Percentiles rank a stretch among this genome's conserved stretches.
Evolutionary conservation across 768 basidiomycete species (phyloP).

Genomic region (Lactarius sanguifluus): DNA sequence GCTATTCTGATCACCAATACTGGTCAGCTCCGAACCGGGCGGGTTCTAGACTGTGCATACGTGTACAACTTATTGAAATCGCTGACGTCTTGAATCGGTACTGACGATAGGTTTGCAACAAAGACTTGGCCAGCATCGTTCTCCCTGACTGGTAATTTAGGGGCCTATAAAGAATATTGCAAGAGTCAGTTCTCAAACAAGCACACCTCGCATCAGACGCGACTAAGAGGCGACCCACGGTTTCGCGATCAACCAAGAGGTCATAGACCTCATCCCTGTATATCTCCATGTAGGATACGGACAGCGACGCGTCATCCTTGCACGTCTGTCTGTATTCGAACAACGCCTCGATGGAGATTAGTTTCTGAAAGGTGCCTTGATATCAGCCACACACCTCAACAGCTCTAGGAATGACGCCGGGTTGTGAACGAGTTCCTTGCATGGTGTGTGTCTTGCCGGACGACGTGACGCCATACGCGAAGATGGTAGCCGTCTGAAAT

Average conservation of each 20-base stretch:
- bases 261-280: conserved; percentile 92
- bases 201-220: not conserved
- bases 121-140: conserved; percentile 53
- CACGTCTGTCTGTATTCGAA: conserved; percentile 25
- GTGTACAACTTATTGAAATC: conserved; percentile 51
- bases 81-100: conserved; percentile 41
- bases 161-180: conserved; percentile 38
- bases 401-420: conserved; percentile 84
- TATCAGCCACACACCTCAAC: conserved; percentile 53
- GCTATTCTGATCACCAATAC: conserved; percentile 50
- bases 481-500: conserved; percentile 75
- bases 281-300: conserved; percentile 84
- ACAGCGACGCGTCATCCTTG: conserved; percentile 45
- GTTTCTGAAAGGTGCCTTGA: not conserved
- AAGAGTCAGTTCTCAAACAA: not conserved
- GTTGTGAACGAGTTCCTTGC: conserved; percentile 72
- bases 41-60: conserved; percentile 36
- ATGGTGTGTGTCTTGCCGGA: conserved; percentile 93
- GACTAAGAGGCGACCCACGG: conserved; percentile 42
- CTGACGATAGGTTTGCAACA: conserved; percentile 49
- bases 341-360: conserved; percentile 16
- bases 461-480: conserved; percentile 89
- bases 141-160: conserved; percentile 57
- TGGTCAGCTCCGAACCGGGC: not conserved
- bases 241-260: conserved; percentile 70